These are phyloP conservation scores for Aspergillus baeticus DNA, from an alignment of 495 filamentous ascomycete genomes.

Conservation along the genomic window DNA sequence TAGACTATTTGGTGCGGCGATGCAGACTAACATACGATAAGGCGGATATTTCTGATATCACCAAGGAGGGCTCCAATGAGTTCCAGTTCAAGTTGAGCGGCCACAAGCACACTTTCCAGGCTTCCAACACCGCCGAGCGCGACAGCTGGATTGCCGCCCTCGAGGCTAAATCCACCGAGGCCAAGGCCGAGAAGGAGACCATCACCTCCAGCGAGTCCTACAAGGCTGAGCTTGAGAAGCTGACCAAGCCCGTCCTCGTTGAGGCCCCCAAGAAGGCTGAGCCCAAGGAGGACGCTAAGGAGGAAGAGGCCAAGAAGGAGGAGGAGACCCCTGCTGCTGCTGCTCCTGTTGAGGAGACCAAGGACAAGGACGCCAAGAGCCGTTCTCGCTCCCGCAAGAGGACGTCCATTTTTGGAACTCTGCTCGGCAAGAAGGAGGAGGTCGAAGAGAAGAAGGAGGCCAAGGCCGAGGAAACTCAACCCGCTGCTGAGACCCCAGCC, in stretches of 20 bases:
- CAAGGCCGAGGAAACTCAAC: conserved; percentile 39
- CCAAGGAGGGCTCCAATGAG: conserved; percentile 69
- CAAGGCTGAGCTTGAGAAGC: conserved; percentile 72
- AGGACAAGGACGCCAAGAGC: conserved; percentile 52
- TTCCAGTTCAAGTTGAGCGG: conserved; percentile 81
- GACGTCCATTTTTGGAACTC: conserved; percentile 72
- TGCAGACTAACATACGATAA: conserved; percentile 31
- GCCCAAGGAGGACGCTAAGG: conserved; percentile 34
- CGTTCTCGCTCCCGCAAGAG: conserved; percentile 90
- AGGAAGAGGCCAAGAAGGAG: conserved; percentile 42
- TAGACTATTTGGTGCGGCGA: background rate
- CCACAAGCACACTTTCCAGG: conserved; percentile 90
- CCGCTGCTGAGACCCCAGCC: conserved; percentile 30
- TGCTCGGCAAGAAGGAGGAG: conserved; percentile 76
- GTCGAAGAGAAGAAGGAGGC: conserved; percentile 55
- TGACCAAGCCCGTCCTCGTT: conserved; percentile 56
- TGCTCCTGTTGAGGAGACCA: conserved; percentile 42
- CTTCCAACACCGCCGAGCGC: conserved; percentile 68
- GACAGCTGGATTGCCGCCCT: conserved; percentile 84
- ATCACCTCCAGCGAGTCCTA: conserved; percentile 72
- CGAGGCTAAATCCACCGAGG: conserved; percentile 73
- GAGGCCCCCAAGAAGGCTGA: conserved; percentile 51
- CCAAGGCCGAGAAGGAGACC: conserved; percentile 68
- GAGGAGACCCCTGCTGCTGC: conserved; percentile 38
- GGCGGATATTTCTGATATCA: conserved; percentile 81